These are phyloP conservation scores for Salvia miltiorrhiza DNA, from an alignment of 257 asterid genomes.

Conservation along the genomic window DNA sequence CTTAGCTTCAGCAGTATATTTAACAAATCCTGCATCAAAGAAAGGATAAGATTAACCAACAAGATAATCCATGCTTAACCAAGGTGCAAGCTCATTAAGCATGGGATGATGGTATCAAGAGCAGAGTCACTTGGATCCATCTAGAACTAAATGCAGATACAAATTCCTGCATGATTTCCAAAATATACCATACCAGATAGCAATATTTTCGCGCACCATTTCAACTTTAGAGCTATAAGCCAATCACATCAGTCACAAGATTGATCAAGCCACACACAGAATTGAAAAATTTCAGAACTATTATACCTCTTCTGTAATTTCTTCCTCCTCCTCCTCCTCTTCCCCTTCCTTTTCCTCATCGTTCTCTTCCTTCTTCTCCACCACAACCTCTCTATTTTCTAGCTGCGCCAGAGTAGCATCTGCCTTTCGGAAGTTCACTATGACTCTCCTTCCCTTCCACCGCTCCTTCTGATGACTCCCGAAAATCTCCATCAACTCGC, in stretches of 20 bases:
- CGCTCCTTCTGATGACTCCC: slow-evolving; percentile 79
- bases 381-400: slow-evolving; percentile 76
- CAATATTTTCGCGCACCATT: background rate
- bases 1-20: slow-evolving; percentile 68
- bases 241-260: background rate
- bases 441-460: slow-evolving; percentile 69
- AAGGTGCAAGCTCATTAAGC: background rate
- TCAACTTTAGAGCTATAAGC: background rate
- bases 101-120: background rate
- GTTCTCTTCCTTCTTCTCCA: slow-evolving; percentile 56
- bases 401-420: slow-evolving; percentile 89
- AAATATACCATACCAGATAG: background rate
- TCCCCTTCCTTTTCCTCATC: slow-evolving; percentile 49
- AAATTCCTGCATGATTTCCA: background rate
- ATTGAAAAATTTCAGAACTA: background rate
- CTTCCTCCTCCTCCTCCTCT: slow-evolving; percentile 59
- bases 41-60: slow-evolving; percentile 6
- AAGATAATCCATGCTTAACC: background rate
- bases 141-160: background rate
- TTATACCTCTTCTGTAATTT: slow-evolving; percentile 71
- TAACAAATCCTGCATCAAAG: slow-evolving; percentile 66
- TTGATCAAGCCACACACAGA: background rate
- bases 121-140: background rate
- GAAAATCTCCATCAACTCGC: slow-evolving; percentile 58
- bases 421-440: slow-evolving; percentile 68